Percentiles rank a stretch among this genome's conserved stretches.
Evolutionary conservation across 192 early-diverging fungal genomes (phyloP).

Genomic region (Spizellomyces sp.): DNA sequence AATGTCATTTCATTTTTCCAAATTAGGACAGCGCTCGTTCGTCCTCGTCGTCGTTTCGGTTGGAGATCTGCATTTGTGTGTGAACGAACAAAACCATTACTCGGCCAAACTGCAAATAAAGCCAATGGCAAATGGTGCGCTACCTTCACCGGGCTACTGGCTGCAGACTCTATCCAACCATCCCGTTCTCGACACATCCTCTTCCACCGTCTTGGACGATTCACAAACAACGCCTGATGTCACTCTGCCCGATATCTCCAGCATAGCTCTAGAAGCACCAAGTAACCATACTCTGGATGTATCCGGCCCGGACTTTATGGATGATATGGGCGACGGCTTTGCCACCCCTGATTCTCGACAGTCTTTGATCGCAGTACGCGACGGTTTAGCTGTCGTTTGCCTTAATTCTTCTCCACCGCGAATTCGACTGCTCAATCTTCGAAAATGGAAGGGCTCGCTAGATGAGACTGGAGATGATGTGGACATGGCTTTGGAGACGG

Average conservation of each 20-base stretch:
- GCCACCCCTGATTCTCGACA: neutral
- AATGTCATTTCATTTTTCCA: no score
- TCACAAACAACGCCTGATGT: neutral
- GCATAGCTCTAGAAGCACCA: conserved; percentile 17
- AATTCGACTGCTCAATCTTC: conserved; percentile 19
- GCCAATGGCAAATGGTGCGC: neutral
- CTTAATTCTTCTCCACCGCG: neutral
- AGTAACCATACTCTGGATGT: conserved; percentile 27
- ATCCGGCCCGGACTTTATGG: conserved; percentile 2
- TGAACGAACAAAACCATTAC: neutral
- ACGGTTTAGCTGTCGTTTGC: conserved; percentile 20
- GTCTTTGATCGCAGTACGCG: conserved; percentile 19
- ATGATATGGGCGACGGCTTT: neutral
- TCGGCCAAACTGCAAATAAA: neutral
- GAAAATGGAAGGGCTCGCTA: conserved; percentile 24
- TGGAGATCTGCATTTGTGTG: neutral
- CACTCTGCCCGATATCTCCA: conserved; percentile 24
- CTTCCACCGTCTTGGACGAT: neutral
- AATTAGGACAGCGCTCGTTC: neutral
- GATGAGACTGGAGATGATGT: conserved; percentile 20
- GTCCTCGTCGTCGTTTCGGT: conserved; percentile 2
- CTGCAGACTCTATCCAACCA: conserved; percentile 18
- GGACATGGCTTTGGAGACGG: conserved; percentile 7
- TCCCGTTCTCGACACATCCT: conserved; percentile 3
- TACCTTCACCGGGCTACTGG: conserved; percentile 23